These are phyloP conservation scores for Dothiorella sarmentorum DNA, from an alignment of 2,329 filamentous ascomycete genomes.

Conservation along the genomic window DNA sequence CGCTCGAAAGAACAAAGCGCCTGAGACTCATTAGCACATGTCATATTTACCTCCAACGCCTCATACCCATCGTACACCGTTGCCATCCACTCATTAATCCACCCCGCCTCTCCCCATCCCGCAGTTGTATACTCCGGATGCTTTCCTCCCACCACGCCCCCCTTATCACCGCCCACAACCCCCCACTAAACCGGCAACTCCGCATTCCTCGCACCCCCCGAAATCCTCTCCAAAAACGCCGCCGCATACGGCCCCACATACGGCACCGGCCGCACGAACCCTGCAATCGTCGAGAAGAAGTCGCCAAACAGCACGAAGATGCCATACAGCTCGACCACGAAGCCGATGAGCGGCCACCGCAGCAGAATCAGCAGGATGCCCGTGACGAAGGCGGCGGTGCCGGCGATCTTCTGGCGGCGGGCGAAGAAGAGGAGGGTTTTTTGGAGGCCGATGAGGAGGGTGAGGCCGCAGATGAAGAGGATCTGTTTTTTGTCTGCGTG, in stretches of 20 bases:
- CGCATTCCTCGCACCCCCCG: slow-evolving; percentile 67
- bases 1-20: no score
- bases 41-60: slow-evolving; percentile 5
- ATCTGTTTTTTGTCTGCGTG: slow-evolving; percentile 56
- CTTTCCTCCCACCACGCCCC: neutral
- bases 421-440: slow-evolving; percentile 96
- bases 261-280: slow-evolving; percentile 80
- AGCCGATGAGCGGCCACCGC: slow-evolving; percentile 88
- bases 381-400: slow-evolving; percentile 80
- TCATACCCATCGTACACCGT: slow-evolving; percentile 2
- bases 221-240: slow-evolving; percentile 65
- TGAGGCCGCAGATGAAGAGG: slow-evolving; percentile 94
- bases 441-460: slow-evolving; percentile 87
- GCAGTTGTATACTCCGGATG: neutral
- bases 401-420: slow-evolving; percentile 85
- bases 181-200: slow-evolving; percentile 68
- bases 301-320: slow-evolving; percentile 93
- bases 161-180: neutral
- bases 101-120: neutral
- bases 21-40: neutral
- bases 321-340: slow-evolving; percentile 86
- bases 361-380: slow-evolving; percentile 84
- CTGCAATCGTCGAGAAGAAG: slow-evolving; percentile 87
- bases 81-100: neutral
- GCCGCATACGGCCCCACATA: slow-evolving; percentile 85